These are phyloP conservation scores for Xylariales sp. DNA, from an alignment of 2,329 filamentous ascomycete species.

Conservation along the genomic window DNA sequence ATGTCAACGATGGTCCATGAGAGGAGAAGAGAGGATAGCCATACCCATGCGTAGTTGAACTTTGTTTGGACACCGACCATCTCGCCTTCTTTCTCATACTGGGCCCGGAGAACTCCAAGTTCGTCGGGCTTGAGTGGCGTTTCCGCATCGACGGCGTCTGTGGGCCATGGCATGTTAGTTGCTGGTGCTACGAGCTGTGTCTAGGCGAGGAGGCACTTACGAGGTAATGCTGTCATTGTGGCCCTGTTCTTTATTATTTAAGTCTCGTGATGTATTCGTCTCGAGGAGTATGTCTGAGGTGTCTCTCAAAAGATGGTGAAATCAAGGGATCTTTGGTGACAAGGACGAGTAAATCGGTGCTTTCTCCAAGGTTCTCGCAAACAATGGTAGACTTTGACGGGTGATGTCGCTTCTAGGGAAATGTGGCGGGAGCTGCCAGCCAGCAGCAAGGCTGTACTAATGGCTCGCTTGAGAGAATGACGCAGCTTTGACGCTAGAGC, in stretches of 20 bases:
- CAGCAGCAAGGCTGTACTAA: no score
- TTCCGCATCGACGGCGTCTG: slow-evolving; percentile 96
- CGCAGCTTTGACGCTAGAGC: slow-evolving; percentile 12
- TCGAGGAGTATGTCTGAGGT: background rate
- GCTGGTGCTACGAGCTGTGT: background rate
- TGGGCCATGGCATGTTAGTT: slow-evolving; percentile 12
- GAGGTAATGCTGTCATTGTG: slow-evolving; percentile 27
- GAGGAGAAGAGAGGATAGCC: no score
- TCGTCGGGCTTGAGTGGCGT: slow-evolving; percentile 92
- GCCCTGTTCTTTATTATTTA: background rate
- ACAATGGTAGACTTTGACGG: slow-evolving; percentile 1
- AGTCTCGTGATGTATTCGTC: background rate
- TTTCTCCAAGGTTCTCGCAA: background rate
- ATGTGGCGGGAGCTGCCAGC: slow-evolving; percentile 16
- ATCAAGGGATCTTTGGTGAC: no score
- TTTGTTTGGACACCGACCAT: slow-evolving; percentile 97
- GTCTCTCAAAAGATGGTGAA: background rate
- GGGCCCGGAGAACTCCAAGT: slow-evolving; percentile 83
- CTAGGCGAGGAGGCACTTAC: slow-evolving; percentile 18
- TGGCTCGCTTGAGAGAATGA: slow-evolving; percentile 21
- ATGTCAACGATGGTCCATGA: background rate
- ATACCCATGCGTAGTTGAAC: slow-evolving; percentile 99
- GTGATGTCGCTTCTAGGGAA: slow-evolving; percentile 6
- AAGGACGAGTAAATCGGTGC: no score
- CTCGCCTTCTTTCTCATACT: slow-evolving; percentile 96